phyloP scores from a whole-genome alignment of 1,139 yeast genomes.

The Meyerozyma smithsonii region DNA sequence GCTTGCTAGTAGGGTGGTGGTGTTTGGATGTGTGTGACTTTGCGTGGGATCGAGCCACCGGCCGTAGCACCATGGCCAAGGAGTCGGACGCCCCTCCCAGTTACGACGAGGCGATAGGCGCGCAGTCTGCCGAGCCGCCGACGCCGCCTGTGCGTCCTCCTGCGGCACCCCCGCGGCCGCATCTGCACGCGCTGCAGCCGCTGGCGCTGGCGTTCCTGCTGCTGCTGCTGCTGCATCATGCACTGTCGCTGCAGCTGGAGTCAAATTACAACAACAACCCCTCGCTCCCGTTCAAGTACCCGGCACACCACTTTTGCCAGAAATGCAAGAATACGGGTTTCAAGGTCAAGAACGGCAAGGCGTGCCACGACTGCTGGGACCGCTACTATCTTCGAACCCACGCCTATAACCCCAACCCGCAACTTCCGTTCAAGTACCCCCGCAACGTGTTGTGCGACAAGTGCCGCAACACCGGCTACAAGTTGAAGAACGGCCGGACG shows the following conservation, averaged over 20 bases:
- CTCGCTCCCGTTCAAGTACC: conserved; percentile 52
- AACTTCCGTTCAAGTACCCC: conserved; percentile 53
- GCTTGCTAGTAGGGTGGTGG: too few relatives aligned
- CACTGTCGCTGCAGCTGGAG: neutral
- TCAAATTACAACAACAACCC: conserved; percentile 15
- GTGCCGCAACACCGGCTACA: conserved; percentile 74
- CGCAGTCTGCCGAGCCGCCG: neutral
- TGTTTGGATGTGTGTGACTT: too few relatives aligned
- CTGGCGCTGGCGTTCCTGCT: neutral
- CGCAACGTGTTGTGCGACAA: conserved; percentile 55
- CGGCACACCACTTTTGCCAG: conserved; percentile 31
- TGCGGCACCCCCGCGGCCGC: conserved; percentile 5
- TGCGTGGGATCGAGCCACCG: too few relatives aligned
- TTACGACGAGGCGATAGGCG: conserved; percentile 8
- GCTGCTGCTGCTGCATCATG: neutral
- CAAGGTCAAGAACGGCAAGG: conserved; percentile 24
- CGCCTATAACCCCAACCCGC: conserved; percentile 38
- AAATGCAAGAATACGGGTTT: conserved; percentile 42
- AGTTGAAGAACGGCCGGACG: conserved; percentile 55
- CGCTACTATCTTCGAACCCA: conserved; percentile 22
- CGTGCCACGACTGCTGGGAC: conserved; percentile 36
- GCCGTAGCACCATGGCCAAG: conserved; percentile 2
- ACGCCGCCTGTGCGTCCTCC: conserved; percentile 4
- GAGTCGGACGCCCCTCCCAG: conserved; percentile 10
- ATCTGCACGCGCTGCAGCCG: conserved; percentile 1